phyloP scores from a whole-genome alignment of 2,329 filamentous ascomycete genomes.

The Sporothrix phasma region DNA sequence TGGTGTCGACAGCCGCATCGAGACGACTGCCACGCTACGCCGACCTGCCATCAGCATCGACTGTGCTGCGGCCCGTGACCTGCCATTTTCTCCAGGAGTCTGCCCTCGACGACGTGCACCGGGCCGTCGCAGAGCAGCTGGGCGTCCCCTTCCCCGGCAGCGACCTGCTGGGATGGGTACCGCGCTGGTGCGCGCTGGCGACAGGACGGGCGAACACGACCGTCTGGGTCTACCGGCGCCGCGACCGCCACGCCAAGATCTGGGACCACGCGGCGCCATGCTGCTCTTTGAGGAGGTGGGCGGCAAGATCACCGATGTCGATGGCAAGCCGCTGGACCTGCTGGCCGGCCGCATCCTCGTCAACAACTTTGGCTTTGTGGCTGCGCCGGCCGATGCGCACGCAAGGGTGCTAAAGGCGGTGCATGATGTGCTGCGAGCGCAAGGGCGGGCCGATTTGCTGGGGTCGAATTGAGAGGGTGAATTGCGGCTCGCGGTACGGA shows the following conservation, averaged over 20 bases:
- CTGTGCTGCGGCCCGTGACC: conserved; percentile 35
- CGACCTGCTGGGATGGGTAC: conserved; percentile 48
- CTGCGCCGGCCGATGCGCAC: conserved; percentile 38
- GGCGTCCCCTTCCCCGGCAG: conserved; percentile 36
- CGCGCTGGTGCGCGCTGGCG: conserved; percentile 44
- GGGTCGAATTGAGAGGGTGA: neutral
- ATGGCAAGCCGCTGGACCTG: conserved; percentile 42
- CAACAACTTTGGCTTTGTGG: conserved; percentile 47
- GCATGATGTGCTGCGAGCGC: conserved; percentile 15
- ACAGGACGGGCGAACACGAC: conserved; percentile 44
- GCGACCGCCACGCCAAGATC: conserved; percentile 40
- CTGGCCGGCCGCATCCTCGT: conserved; percentile 38
- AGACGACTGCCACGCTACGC: conserved; percentile 13
- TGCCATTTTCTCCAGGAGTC: conserved; percentile 39
- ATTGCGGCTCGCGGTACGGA: neutral
- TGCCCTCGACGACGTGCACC: conserved; percentile 38
- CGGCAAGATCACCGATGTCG: conserved; percentile 44
- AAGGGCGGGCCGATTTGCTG: conserved; percentile 15
- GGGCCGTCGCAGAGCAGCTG: conserved; percentile 33
- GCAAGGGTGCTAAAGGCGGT: conserved; percentile 30
- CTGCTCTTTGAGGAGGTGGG: conserved; percentile 48
- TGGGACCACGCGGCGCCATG: conserved; percentile 55
- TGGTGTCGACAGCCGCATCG: conserved; percentile 27
- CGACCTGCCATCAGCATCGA: neutral
- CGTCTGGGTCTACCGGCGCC: conserved; percentile 45